Evolutionary conservation across 805 yeast genomes (phyloP).

Genomic region (Candida anglica): DNA sequence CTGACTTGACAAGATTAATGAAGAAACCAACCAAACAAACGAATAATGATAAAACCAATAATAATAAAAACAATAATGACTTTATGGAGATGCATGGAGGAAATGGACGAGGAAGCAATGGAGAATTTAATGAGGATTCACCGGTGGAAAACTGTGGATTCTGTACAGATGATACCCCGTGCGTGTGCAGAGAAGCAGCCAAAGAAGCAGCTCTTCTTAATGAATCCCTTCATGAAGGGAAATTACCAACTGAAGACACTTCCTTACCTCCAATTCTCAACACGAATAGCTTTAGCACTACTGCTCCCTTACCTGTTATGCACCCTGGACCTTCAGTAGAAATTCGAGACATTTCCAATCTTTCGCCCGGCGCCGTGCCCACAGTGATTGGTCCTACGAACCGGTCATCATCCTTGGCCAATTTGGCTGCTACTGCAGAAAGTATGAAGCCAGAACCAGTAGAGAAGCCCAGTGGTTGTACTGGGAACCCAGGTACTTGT

Average conservation of each 20-base stretch:
- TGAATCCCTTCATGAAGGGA: conserved; percentile 16
- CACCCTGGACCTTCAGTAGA: conserved; percentile 64
- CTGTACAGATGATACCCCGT: conserved; percentile 87
- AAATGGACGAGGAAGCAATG: conserved; percentile 16
- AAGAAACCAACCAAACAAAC: conserved; percentile 6
- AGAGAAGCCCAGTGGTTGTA: conserved; percentile 48
- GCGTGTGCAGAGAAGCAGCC: conserved; percentile 83
- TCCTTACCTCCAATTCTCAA: conserved; percentile 40
- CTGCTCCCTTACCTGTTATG: conserved; percentile 51
- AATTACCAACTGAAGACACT: conserved; percentile 12
- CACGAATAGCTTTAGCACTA: conserved; percentile 23
- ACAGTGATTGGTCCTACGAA: conserved; percentile 21
- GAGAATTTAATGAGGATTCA: conserved; percentile 39
- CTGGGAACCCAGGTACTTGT: conserved; percentile 88
- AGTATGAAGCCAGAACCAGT: conserved; percentile 8
- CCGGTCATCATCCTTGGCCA: conserved; percentile 3
- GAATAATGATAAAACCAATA: not conserved
- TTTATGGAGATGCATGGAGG: conserved; percentile 3
- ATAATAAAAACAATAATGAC: conserved; percentile 3
- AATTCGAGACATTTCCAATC: conserved; percentile 40
- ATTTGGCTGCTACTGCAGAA: conserved; percentile 7
- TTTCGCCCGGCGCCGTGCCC: conserved; percentile 36
- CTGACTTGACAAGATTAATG: conserved; percentile 30
- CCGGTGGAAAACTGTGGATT: conserved; percentile 84
- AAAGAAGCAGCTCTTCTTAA: conserved; percentile 43